phyloP scores from a whole-genome alignment of 495 filamentous ascomycete species.

The Lindgomyces ingoldianus region DNA sequence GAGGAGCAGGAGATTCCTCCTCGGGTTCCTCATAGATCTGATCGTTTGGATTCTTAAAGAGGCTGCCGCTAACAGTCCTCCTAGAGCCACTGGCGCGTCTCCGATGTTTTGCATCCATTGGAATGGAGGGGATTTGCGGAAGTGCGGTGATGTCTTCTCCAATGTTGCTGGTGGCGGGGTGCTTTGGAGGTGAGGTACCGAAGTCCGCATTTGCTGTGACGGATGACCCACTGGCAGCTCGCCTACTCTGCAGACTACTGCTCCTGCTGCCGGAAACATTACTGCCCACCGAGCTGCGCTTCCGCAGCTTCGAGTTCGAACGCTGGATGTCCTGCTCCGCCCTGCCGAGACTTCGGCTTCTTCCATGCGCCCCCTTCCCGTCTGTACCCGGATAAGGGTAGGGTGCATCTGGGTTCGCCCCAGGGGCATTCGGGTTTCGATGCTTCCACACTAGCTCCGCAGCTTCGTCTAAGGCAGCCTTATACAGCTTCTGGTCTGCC shows the following conservation, averaged over 20 bases:
- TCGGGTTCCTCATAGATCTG: slow-evolving; percentile 88
- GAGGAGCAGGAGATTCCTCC: slow-evolving; percentile 36
- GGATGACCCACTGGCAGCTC: slow-evolving; percentile 37
- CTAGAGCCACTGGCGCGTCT: slow-evolving; percentile 42
- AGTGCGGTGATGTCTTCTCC: background rate
- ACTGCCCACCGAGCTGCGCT: slow-evolving; percentile 33
- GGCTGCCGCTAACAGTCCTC: slow-evolving; percentile 51
- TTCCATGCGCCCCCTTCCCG: slow-evolving; percentile 62
- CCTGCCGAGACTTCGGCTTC: slow-evolving; percentile 59
- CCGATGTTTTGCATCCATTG: slow-evolving; percentile 41
- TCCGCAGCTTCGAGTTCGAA: slow-evolving; percentile 29
- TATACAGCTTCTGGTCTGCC: slow-evolving; percentile 68
- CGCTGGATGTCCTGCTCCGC: slow-evolving; percentile 48
- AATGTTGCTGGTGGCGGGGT: background rate
- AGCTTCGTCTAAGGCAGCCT: slow-evolving; percentile 81
- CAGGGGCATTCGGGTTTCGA: slow-evolving; percentile 62
- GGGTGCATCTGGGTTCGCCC: slow-evolving; percentile 59
- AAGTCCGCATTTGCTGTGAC: slow-evolving; percentile 25
- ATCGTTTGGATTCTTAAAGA: slow-evolving; percentile 64
- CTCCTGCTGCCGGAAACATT: slow-evolving; percentile 29
- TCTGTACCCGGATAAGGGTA: slow-evolving; percentile 63
- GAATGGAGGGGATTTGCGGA: slow-evolving; percentile 14
- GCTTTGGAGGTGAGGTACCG: slow-evolving; percentile 15
- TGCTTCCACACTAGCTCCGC: slow-evolving; percentile 86
- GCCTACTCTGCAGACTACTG: slow-evolving; percentile 32